Percentiles rank a stretch among this genome's conserved stretches.
These are phyloP conservation scores for Magnolia officinalis DNA, from an alignment of 164 flowering plant species.

Conservation along the genomic window DNA sequence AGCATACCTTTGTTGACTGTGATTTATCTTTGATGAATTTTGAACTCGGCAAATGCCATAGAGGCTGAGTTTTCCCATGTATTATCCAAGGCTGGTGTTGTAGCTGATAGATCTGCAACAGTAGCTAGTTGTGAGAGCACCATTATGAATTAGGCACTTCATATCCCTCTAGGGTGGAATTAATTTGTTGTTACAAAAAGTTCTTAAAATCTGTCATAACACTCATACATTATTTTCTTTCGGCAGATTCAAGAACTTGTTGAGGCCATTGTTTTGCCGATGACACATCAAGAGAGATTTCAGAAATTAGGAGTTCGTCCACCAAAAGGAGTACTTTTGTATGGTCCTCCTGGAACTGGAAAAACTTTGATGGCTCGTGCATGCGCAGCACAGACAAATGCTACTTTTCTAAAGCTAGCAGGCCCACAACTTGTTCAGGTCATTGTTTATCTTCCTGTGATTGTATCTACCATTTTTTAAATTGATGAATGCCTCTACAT, in stretches of 20 bases:
- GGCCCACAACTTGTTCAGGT: slow-evolving; percentile 98
- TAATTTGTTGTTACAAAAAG: too few species aligned
- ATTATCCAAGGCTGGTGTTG: too few species aligned
- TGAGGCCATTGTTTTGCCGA: slow-evolving; percentile 96
- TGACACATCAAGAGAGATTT: slow-evolving; percentile 93
- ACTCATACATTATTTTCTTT: background rate
- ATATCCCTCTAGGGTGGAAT: too few species aligned
- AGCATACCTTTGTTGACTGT: too few species aligned
- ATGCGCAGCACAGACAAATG: slow-evolving; percentile 97
- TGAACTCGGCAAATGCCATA: too few species aligned
- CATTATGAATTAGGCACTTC: too few species aligned
- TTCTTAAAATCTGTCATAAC: too few species aligned
- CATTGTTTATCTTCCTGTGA: background rate
- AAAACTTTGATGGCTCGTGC: slow-evolving; percentile 97
- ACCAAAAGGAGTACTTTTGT: slow-evolving; percentile 88
- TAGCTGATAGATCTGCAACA: too few species aligned
- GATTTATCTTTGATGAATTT: too few species aligned
- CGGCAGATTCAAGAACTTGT: slow-evolving; percentile 89
- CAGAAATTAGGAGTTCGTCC: slow-evolving; percentile 87
- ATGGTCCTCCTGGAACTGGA: slow-evolving; percentile 98
- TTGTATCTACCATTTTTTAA: background rate
- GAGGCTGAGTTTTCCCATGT: too few species aligned
- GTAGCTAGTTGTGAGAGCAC: too few species aligned
- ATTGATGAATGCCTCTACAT: background rate
- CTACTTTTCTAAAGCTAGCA: slow-evolving; percentile 87